Percentiles rank a stretch among this genome's conserved stretches.
Evolutionary conservation across 768 basidiomycete species (phyloP).

Genomic region (Krasilnikovozyma curviuscula): DNA sequence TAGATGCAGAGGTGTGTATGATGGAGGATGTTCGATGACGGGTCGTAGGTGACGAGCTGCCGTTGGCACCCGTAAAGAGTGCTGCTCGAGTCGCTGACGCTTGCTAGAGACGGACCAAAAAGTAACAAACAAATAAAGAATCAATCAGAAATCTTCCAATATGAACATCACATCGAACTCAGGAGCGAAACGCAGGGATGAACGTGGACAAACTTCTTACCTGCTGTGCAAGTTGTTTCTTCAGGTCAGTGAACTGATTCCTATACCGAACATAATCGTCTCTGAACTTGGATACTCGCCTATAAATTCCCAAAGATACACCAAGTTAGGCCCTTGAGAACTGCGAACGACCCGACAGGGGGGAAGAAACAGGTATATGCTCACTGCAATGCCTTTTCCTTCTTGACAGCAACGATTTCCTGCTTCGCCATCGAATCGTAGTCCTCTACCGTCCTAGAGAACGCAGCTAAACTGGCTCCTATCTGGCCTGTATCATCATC

Average conservation of each 20-base stretch:
- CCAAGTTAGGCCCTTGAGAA: background rate
- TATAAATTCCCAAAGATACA: constrained; percentile 25
- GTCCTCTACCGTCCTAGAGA: constrained; percentile 87
- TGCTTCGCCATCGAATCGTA: constrained; percentile 92
- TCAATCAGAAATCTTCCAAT: background rate
- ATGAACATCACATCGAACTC: background rate
- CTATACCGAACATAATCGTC: constrained; percentile 68
- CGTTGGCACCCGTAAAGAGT: constrained; percentile 36
- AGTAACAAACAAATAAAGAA: constrained; percentile 8
- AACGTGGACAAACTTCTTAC: no score
- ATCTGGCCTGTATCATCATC: constrained; percentile 97
- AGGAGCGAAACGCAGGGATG: no score
- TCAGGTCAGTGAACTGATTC: constrained; percentile 59
- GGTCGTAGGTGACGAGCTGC: constrained; percentile 37
- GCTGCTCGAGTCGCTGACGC: constrained; percentile 43
- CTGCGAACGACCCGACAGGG: background rate
- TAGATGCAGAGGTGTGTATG: constrained; percentile 11
- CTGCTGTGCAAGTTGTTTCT: constrained; percentile 27
- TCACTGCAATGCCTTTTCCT: constrained; percentile 86
- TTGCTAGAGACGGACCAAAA: constrained; percentile 32
- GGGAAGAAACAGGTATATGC: constrained; percentile 17
- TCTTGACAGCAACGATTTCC: constrained; percentile 88
- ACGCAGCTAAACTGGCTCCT: constrained; percentile 84
- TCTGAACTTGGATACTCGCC: constrained; percentile 82
- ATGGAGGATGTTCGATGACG: constrained; percentile 43